Evolutionary conservation across 2,329 filamentous ascomycete species (phyloP), one percentile per base, ranked within the genome.

Genomic region (Ophiostoma australiae): DNA sequence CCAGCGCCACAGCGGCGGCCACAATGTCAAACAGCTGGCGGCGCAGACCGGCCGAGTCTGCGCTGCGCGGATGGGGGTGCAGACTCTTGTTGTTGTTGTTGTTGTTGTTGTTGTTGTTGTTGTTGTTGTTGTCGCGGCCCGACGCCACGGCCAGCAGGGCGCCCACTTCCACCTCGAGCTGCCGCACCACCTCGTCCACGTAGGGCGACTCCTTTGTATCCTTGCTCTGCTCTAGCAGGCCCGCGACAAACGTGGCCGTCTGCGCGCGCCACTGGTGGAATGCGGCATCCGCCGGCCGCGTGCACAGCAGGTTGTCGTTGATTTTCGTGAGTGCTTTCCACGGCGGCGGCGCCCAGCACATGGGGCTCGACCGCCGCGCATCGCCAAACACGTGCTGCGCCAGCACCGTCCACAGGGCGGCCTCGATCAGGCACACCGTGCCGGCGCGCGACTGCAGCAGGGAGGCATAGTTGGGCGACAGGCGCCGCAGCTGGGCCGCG

Each of bases 191-290:
- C n/a, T 58, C 52, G 3, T 27, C 52, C n/a, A 58, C 48, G n/a
- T 55, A 23, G 4, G 44, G 44, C n/a, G 48, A 55, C n/a, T 8
- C 7, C n/a, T 8, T 11, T 13, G 1, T 11, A n/a, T 23, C 10
- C 52, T 27, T 58, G 3, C 13, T 8, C 13, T 58, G 52, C 23
- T 8, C 11, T 8, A 58, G n/a, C n/a, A 15, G 15, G 44, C 7
- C 17, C 2, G 44, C 44, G 6, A 58, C 20, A 69, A 73, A 71
- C 4, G 44, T 39, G 31, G 72, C 72, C 1, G 72, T 73, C 58
- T 72, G 72, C 13, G 71, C 67, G 20, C 72, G 69, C 72, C 72
- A 73, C 20, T 58, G 67, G 15, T 73, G 72, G 67, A 70, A 73
- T 4, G 70, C 69, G 4, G 72, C 58, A 15, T 72, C 70, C n/a